These are phyloP conservation scores for Chlorella variabilis DNA, from an alignment of 163 green algal genomes.

Conservation along the genomic window DNA sequence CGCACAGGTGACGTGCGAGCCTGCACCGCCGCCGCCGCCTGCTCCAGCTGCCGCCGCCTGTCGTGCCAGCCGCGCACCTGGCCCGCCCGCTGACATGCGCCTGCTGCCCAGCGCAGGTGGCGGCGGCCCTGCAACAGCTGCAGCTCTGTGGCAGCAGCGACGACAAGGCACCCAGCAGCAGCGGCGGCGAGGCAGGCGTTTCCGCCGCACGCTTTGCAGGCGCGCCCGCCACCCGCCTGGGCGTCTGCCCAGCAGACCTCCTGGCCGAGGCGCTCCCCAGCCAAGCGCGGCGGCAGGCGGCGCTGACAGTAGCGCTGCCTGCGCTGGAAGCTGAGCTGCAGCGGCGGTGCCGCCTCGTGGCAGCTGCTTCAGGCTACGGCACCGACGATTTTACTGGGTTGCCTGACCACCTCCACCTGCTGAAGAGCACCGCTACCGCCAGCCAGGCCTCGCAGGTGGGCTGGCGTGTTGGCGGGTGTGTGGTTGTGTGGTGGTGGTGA, in stretches of 20 bases:
- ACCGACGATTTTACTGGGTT: background rate
- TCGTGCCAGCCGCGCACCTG: background rate
- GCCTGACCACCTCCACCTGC: slow-evolving; percentile 26
- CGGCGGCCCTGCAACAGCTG: background rate
- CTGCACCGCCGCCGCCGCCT: background rate
- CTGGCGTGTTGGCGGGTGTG: background rate
- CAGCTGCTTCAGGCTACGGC: slow-evolving; percentile 5
- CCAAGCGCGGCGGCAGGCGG: background rate
- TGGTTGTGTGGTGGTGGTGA: background rate
- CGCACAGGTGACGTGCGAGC: background rate
- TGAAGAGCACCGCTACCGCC: background rate
- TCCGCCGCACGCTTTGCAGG: background rate
- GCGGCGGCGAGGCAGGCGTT: background rate
- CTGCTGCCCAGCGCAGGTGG: slow-evolving; percentile 14
- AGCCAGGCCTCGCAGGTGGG: background rate
- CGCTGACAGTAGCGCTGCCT: background rate
- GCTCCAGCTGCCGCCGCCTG: slow-evolving; percentile 11
- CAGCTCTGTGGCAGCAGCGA: background rate
- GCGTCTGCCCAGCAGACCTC: slow-evolving; percentile 4
- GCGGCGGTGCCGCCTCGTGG: slow-evolving; percentile 11
- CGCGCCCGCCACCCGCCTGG: background rate
- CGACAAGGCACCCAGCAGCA: background rate
- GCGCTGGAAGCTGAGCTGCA: slow-evolving; percentile 15
- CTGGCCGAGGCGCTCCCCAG: slow-evolving; percentile 17
- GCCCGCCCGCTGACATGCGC: background rate